These are phyloP conservation scores for Gentiana dahurica DNA, from an alignment of 257 asterid genomes.

Conservation along the genomic window DNA sequence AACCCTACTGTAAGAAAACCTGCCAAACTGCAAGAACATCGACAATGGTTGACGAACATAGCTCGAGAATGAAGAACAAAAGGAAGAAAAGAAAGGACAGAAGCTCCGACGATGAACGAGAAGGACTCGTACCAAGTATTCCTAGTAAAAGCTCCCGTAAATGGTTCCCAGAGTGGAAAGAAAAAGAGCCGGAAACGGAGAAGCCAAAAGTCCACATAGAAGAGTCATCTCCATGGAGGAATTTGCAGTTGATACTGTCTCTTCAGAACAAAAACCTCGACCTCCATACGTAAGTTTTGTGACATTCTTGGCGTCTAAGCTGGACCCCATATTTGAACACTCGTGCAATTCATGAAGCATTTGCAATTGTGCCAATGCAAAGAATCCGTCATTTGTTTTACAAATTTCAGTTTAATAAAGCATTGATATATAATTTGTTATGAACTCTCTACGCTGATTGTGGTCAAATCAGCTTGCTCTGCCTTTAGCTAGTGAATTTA, in stretches of 20 bases:
- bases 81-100: constrained; percentile 50
- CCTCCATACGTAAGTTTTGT: constrained; percentile 27
- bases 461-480: too few species aligned
- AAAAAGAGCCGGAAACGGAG: constrained; percentile 13
- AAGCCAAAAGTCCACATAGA: constrained; percentile 13
- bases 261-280: constrained; percentile 44
- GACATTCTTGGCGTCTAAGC: neutral
- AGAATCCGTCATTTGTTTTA: neutral
- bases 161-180: constrained; percentile 11
- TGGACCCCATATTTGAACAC: neutral
- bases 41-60: constrained; percentile 22
- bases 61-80: constrained; percentile 8
- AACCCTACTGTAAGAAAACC: too few species aligned
- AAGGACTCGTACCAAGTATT: constrained; percentile 10
- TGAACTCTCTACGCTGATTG: too few species aligned
- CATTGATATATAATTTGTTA: neutral
- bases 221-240: constrained; percentile 48
- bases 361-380: neutral
- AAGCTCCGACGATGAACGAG: constrained; percentile 20
- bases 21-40: neutral
- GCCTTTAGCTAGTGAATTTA: too few species aligned
- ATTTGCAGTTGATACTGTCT: constrained; percentile 45
- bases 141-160: constrained; percentile 26
- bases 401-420: neutral
- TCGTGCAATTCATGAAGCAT: neutral